Conservation (phyloP, 371 early-diverging fungal genomes). For the Phascolomyces articulosus region DNA sequence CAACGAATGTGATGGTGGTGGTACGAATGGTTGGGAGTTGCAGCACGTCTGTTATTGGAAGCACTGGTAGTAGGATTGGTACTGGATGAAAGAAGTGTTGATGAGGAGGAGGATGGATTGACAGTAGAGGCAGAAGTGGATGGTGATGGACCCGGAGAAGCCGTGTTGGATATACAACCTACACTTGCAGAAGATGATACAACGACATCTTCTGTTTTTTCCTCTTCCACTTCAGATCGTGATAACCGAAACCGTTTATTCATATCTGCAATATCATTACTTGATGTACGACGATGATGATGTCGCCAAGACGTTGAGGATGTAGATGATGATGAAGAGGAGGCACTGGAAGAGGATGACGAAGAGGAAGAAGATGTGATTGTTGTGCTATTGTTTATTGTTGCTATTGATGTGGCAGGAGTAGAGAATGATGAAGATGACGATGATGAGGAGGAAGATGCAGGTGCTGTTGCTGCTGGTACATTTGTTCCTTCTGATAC, state of each 20-base stretch:
- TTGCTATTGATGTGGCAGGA: not conserved
- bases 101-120: not conserved
- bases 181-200: conserved; percentile 13
- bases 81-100: not conserved
- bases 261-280: conserved; percentile 52
- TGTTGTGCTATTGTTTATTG: not conserved
- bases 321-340: not conserved
- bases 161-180: conserved; percentile 12
- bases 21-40: conserved; percentile 37
- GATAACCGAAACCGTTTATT: conserved; percentile 39
- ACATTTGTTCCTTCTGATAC: not conserved
- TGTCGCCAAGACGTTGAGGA: conserved; percentile 22
- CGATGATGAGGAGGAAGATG: not conserved
- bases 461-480: not conserved
- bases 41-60: conserved; percentile 24
- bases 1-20: conserved; percentile 22
- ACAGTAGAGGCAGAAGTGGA: conserved; percentile 24
- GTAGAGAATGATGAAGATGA: not conserved
- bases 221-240: conserved; percentile 30
- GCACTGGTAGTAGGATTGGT: conserved; percentile 4
- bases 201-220: conserved; percentile 16
- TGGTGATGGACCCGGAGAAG: conserved; percentile 14
- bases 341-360: not conserved
- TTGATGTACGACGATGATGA: conserved; percentile 54
- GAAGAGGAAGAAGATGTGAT: not conserved